These are phyloP conservation scores for Orychophragmus violaceus DNA, from an alignment of 345 rosid genomes.

Conservation along the genomic window DNA sequence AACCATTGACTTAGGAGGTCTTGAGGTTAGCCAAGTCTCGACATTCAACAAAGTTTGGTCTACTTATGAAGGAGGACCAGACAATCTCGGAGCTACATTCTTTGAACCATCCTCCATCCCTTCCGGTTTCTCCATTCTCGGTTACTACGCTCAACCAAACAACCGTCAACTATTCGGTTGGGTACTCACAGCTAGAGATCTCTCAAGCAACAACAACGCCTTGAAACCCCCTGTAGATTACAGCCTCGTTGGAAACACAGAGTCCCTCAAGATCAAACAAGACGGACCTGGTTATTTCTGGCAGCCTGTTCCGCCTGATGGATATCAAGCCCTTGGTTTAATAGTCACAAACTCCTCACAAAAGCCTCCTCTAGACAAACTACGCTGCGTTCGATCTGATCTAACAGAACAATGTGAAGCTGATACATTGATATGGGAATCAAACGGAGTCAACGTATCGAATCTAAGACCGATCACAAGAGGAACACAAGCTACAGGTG, in stretches of 20 bases:
- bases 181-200: constrained; percentile 62
- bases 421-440: constrained; percentile 57
- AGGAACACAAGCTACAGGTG: constrained; percentile 49
- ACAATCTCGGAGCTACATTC: constrained; percentile 62
- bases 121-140: constrained; percentile 55
- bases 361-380: constrained; percentile 62
- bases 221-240: constrained; percentile 61
- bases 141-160: constrained; percentile 63
- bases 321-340: constrained; percentile 58
- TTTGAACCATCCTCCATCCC: constrained; percentile 51
- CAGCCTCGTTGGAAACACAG: constrained; percentile 71
- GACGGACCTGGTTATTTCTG: constrained; percentile 61
- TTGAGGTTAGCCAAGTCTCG: constrained; percentile 50
- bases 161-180: constrained; percentile 43
- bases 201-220: constrained; percentile 1
- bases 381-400: constrained; percentile 66
- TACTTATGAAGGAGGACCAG: constrained; percentile 55
- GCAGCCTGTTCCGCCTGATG: constrained; percentile 67
- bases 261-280: constrained; percentile 52
- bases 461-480: constrained; percentile 40
- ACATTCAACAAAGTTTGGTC: constrained; percentile 59
- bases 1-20: constrained; percentile 56
- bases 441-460: constrained; percentile 39
- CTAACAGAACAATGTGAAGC: constrained; percentile 50
- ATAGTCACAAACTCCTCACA: constrained; percentile 48